Conservation (phyloP, 139 green algal species). For the Auxenochlorella pyrenoidosa region DNA sequence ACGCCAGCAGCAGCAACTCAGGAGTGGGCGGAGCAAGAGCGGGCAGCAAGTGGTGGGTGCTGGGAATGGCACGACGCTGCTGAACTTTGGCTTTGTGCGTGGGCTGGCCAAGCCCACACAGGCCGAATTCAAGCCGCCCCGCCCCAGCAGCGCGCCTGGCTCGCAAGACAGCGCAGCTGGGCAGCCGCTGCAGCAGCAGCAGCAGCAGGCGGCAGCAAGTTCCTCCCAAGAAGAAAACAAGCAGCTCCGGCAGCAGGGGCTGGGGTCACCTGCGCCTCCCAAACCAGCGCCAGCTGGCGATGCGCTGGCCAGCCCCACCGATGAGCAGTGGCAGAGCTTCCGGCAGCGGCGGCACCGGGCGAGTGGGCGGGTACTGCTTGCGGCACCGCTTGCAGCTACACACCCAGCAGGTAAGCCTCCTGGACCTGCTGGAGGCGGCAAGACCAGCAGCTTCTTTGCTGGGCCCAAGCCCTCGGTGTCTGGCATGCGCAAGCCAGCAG, state of each 20-base stretch:
- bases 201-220: not conserved
- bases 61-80: not conserved
- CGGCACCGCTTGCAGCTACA: not conserved
- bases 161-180: not conserved
- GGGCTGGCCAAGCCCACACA: not conserved
- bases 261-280: not conserved
- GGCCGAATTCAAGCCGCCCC: slow-evolving; percentile 14
- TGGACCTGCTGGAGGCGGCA: not conserved
- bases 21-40: not conserved
- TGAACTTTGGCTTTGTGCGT: slow-evolving; percentile 25
- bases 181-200: not conserved
- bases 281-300: not conserved
- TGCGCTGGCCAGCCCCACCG: slow-evolving; percentile 16
- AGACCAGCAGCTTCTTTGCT: slow-evolving; percentile 9
- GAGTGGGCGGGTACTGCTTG: not conserved
- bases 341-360: not conserved
- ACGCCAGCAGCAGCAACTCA: not conserved
- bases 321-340: slow-evolving; percentile 25
- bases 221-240: not conserved
- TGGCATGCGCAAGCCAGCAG: not conserved
- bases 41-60: not conserved
- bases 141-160: not conserved
- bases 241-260: not conserved
- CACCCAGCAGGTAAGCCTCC: not conserved
- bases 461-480: not conserved